phyloP scores from a whole-genome alignment of 352 stramenopile species.

The Phytopythium aichiense region DNA sequence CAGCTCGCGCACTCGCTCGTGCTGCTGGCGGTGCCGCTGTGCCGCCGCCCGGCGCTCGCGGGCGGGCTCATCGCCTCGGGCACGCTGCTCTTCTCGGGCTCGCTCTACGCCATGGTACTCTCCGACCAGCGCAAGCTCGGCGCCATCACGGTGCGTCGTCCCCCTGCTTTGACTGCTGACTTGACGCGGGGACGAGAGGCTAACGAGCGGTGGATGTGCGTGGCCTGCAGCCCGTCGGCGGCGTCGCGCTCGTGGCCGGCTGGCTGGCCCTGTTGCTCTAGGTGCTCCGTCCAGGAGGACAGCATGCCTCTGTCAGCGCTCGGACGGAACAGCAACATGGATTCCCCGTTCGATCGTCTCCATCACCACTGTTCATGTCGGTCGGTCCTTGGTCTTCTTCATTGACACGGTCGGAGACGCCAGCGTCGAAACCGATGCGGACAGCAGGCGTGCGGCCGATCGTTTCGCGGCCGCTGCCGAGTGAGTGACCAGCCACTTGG shows the following conservation, averaged over 20 bases:
- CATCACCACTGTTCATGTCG: too few relatives aligned
- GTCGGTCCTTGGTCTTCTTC: too few relatives aligned
- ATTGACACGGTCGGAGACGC: too few relatives aligned
- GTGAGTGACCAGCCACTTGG: too few relatives aligned
- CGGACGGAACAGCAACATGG: background rate
- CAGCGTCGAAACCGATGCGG: too few relatives aligned
- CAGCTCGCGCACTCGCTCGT: constrained; percentile 80
- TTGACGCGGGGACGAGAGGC: background rate
- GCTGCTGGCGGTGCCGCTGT: constrained; percentile 61
- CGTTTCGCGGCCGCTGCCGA: too few relatives aligned
- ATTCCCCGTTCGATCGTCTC: too few relatives aligned
- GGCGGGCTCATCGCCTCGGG: constrained; percentile 58
- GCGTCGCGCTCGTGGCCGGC: constrained; percentile 59
- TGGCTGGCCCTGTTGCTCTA: constrained; percentile 73
- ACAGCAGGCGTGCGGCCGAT: too few relatives aligned
- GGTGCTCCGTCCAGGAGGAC: background rate
- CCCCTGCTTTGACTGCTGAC: background rate
- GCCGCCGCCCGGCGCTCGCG: constrained; percentile 49
- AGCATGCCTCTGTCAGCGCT: background rate
- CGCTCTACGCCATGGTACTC: constrained; percentile 74
- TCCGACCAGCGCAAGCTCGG: constrained; percentile 71
- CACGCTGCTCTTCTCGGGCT: constrained; percentile 74
- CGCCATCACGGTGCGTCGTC: constrained; percentile 56
- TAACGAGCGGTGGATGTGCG: background rate
- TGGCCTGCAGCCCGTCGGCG: constrained; percentile 55